phyloP scores from a whole-genome alignment of 352 stramenopile genomes.

The Phytophthora fragariae region DNA sequence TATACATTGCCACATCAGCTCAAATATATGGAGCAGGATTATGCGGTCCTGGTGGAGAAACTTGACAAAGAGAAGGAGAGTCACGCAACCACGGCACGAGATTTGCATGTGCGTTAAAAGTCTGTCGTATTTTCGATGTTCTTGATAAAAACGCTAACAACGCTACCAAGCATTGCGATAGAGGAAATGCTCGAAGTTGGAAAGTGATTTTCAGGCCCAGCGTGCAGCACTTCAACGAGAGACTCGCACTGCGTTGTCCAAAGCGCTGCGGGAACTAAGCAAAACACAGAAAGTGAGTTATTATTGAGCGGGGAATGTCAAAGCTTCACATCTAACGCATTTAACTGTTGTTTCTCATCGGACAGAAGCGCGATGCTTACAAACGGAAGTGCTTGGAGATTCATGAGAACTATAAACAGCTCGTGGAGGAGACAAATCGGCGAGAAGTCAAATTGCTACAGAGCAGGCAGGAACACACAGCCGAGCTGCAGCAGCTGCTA shows the following conservation, averaged over 20 bases:
- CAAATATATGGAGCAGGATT: constrained; percentile 80
- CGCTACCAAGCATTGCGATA: constrained; percentile 19
- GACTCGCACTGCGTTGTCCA: constrained; percentile 57
- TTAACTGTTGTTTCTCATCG: background rate
- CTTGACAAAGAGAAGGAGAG: constrained; percentile 75
- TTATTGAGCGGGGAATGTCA: background rate
- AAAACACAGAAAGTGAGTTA: constrained; percentile 67
- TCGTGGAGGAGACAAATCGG: constrained; percentile 51
- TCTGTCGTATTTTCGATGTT: background rate
- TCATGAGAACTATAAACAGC: constrained; percentile 74
- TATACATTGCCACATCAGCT: constrained; percentile 37
- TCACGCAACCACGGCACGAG: constrained; percentile 38
- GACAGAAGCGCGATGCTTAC: constrained; percentile 81
- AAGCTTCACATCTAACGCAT: background rate
- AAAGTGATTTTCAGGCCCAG: constrained; percentile 50
- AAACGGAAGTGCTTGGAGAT: constrained; percentile 85
- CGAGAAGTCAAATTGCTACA: constrained; percentile 59
- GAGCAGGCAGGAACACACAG: constrained; percentile 63
- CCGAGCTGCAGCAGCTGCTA: constrained; percentile 73
- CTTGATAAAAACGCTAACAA: background rate
- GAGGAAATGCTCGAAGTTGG: constrained; percentile 53
- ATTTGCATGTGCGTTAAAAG: constrained; percentile 55
- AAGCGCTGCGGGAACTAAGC: constrained; percentile 64
- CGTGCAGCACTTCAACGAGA: constrained; percentile 59
- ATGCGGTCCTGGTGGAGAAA: constrained; percentile 52